Evolutionary conservation across 495 filamentous ascomycete species (phyloP).

Genomic region (Lichenothelia convexa): DNA sequence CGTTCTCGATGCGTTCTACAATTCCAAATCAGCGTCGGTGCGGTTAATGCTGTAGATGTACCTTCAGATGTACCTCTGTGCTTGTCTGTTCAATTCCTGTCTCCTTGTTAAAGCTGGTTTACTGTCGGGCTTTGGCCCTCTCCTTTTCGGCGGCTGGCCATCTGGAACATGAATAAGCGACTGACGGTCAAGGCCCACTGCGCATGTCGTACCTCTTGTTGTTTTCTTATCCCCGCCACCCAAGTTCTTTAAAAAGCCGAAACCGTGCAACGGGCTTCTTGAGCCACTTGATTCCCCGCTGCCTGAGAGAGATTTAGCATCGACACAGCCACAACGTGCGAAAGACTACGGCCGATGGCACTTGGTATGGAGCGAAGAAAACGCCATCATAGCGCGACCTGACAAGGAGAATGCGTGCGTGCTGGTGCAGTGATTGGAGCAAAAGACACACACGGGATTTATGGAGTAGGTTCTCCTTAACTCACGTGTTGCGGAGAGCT

Average conservation of each 20-base stretch:
- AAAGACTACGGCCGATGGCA: too few species aligned
- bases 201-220: conserved; percentile 29
- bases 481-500: too few species aligned
- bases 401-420: too few species aligned
- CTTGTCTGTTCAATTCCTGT: conserved; percentile 89
- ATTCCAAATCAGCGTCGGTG: conserved; percentile 6
- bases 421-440: too few species aligned
- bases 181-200: neutral
- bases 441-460: too few species aligned
- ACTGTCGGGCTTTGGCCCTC: conserved; percentile 91
- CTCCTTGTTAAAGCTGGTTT: conserved; percentile 85
- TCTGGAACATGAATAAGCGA: conserved; percentile 28
- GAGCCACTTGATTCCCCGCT: conserved; percentile 18
- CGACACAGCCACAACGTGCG: too few species aligned
- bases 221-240: conserved; percentile 37
- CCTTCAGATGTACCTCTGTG: conserved; percentile 51
- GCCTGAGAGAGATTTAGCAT: too few species aligned
- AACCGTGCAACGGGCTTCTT: conserved; percentile 35
- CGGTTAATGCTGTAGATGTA: conserved; percentile 9
- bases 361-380: too few species aligned
- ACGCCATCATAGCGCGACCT: too few species aligned
- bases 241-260: conserved; percentile 39
- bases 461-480: too few species aligned
- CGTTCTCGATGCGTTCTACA: conserved; percentile 81
- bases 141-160: conserved; percentile 70